phyloP scores from a whole-genome alignment of 257 asterid species.

The Sherardia arvensis region DNA sequence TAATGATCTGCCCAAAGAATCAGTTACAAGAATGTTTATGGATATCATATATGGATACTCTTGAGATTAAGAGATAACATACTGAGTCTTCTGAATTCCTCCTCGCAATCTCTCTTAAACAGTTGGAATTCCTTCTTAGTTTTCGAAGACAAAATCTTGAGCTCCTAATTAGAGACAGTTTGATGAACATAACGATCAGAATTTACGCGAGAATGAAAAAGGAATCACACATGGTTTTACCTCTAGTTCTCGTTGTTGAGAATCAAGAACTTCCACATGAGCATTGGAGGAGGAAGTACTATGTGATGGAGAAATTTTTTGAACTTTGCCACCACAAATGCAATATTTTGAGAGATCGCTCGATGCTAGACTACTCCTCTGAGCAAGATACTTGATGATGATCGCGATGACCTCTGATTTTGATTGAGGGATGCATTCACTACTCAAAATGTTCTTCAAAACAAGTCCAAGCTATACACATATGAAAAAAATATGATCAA shows the following conservation, averaged over 20 bases:
- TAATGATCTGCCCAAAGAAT: slow-evolving; percentile 42
- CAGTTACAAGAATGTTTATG: not conserved
- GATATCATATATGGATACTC: not conserved
- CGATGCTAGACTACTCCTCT: slow-evolving; percentile 51
- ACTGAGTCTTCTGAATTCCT: slow-evolving; percentile 61
- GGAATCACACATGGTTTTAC: slow-evolving; percentile 18
- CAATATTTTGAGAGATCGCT: slow-evolving; percentile 51
- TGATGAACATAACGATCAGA: not conserved
- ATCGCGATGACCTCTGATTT: slow-evolving; percentile 49
- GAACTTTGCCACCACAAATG: slow-evolving; percentile 53
- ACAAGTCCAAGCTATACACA: slow-evolving; percentile 55
- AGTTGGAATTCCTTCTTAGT: slow-evolving; percentile 46
- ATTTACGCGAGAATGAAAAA: not conserved
- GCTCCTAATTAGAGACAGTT: slow-evolving; percentile 45
- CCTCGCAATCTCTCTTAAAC: slow-evolving; percentile 51
- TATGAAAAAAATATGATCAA: slow-evolving; percentile 9
- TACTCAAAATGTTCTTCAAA: slow-evolving; percentile 47
- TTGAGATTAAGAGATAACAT: slow-evolving; percentile 11
- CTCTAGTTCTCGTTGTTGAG: slow-evolving; percentile 61
- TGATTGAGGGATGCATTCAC: slow-evolving; percentile 39
- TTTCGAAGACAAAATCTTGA: slow-evolving; percentile 46
- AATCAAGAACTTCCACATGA: slow-evolving; percentile 39
- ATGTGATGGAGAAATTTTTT: slow-evolving; percentile 15
- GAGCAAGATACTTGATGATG: slow-evolving; percentile 53
- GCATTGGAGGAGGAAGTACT: slow-evolving; percentile 22